phyloP scores from a whole-genome alignment of 2,329 filamentous ascomycete genomes.

The Keithomyces neogunnii region DNA sequence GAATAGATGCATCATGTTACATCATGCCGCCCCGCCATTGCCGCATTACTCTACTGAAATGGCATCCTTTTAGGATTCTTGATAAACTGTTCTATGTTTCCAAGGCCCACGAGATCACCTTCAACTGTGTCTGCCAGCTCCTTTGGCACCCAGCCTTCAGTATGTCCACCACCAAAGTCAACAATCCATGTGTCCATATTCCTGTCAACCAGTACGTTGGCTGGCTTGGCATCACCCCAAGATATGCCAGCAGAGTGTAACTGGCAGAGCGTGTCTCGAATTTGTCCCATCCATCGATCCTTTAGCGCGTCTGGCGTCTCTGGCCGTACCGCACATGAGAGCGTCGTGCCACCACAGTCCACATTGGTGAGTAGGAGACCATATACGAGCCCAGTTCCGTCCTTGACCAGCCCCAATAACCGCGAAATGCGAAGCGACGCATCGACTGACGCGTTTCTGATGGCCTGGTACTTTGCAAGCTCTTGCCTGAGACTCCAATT shows the following conservation, averaged over 20 bases:
- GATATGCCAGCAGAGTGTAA: constrained; percentile 15
- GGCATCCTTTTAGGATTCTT: no score
- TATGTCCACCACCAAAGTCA: constrained; percentile 19
- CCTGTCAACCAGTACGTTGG: constrained; percentile 20
- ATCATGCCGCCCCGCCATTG: no score
- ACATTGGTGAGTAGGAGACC: constrained; percentile 10
- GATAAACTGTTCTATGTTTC: constrained; percentile 5
- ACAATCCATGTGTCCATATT: constrained; percentile 18
- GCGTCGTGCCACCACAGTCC: constrained; percentile 3
- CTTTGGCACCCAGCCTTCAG: constrained; percentile 5
- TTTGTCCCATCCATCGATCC: constrained; percentile 7
- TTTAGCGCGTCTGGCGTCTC: not conserved
- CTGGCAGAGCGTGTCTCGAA: constrained; percentile 8
- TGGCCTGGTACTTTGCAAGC: constrained; percentile 7
- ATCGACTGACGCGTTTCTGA: constrained; percentile 4
- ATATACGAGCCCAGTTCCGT: constrained; percentile 2
- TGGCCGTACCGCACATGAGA: constrained; percentile 1
- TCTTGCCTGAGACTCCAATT: constrained; percentile 1
- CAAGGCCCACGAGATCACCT: constrained; percentile 7
- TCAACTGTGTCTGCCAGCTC: constrained; percentile 5
- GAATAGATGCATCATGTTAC: no score
- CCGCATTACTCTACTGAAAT: not conserved
- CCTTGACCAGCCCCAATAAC: constrained; percentile 6
- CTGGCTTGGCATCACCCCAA: constrained; percentile 22
- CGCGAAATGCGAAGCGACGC: constrained; percentile 5